Base-by-base conservation (phyloP, 495 filamentous ascomycete genomes). In the Zalerion maritima region DNA sequence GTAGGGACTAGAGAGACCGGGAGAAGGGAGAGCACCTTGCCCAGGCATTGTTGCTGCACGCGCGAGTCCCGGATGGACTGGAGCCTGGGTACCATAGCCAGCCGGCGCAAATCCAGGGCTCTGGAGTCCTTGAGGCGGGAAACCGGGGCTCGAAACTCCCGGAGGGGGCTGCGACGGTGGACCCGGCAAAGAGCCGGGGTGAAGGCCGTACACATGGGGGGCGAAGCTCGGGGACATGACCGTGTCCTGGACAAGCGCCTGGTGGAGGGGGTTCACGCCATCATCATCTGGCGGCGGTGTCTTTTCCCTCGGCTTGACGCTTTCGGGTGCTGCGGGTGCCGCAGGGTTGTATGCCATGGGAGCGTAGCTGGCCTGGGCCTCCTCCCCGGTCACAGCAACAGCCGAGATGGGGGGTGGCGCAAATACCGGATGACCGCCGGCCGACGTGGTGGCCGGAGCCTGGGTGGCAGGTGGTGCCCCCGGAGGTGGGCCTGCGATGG, bases 331-430 rank as follows among this genome's bases (percentile, higher is more conserved):
- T 2, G 85, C 61, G 7, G 85, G 85, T 1, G 85, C 83, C 0
- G 85, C 83, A 1, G 85, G 85, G 50, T 94, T 94, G 41, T 94
- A 94, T 2, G 82, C 70, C 30, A 89, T 67, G n/a, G 82, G 80
- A n/a, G 64, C 60, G 29, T 69, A 73, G 26, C 43, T 59, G 28
- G 57, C 57, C 12, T 61, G 52, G 9, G 66, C 55, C 36, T 56
- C 52, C 12, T 41, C 51, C 32, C 43, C 39, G 35, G 52, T 41
- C 19, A 20, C 36, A 17, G 46, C 28, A 22, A 49, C 37, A 20
- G 41, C 49, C 0, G 57, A 52, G 29, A 53, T 45, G 21, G 52
- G 58, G 31, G 48, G 49, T 32, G 43, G 45, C 2, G 65, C 48
- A 23, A 60, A 58, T 8, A 51, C 51, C 7, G 54, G 52, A 4